A percentile compares a stretch with the other conserved stretches of the same genome.
phyloP scores from a whole-genome alignment of 768 basidiomycete genomes.

The Auricularia auricula-judae region DNA sequence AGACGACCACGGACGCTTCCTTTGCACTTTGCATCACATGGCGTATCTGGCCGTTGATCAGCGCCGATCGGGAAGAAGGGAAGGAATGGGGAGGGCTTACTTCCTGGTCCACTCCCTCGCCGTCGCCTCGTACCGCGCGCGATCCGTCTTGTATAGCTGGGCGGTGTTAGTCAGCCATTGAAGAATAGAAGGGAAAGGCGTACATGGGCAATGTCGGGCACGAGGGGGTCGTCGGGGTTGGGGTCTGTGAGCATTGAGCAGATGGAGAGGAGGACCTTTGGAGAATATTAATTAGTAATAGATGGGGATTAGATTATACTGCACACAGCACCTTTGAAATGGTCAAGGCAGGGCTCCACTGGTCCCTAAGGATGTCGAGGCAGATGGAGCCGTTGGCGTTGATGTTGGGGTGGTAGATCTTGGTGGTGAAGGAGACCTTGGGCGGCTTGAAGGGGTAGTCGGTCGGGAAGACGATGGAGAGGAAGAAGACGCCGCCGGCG shows the following conservation, averaged over 20 bases:
- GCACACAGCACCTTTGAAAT: conserved; percentile 52
- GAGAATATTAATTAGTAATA: too few species aligned
- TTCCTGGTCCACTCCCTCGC: conserved; percentile 99
- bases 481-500: conserved; percentile 98
- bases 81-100: conserved; percentile 35
- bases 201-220: conserved; percentile 91
- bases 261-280: conserved; percentile 77
- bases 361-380: conserved; percentile 95
- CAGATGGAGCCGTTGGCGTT: conserved; percentile 99
- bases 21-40: not conserved
- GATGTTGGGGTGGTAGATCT: conserved; percentile 99
- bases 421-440: conserved; percentile 99
- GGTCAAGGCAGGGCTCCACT: conserved; percentile 98
- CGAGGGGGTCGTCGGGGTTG: conserved; percentile 97
- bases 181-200: conserved; percentile 8
- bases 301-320: not conserved
- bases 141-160: conserved; percentile 93
- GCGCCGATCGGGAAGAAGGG: not conserved
- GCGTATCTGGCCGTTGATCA: not conserved
- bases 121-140: conserved; percentile 91
- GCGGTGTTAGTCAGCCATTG: not conserved
- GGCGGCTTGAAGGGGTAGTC: conserved; percentile 99
- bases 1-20: too few species aligned
- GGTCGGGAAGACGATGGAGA: conserved; percentile 85
- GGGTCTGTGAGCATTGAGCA: conserved; percentile 99